Percentiles rank a stretch among this genome's conserved stretches.
phyloP scores from a whole-genome alignment of 805 yeast species.

The Clavispora fructus region DNA sequence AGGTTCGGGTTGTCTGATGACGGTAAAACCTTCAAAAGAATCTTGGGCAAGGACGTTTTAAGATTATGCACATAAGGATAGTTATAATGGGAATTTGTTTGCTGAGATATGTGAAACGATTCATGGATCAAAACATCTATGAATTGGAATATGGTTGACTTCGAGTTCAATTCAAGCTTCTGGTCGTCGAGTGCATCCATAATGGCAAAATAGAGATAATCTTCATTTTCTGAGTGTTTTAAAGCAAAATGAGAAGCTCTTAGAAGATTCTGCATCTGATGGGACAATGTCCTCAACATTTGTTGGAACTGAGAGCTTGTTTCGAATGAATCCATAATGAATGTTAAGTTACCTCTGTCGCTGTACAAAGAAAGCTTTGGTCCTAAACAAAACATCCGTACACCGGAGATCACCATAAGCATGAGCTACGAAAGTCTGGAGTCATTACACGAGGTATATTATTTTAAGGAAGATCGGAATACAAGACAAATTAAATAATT shows the following conservation, averaged over 20 bases:
- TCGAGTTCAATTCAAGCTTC: conserved; percentile 49
- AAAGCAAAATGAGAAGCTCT: conserved; percentile 54
- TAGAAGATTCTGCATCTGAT: conserved; percentile 49
- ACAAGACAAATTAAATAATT: no score
- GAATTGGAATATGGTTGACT: conserved; percentile 65
- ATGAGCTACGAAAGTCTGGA: no score
- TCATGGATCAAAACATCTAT: conserved; percentile 54
- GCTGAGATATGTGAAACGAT: conserved; percentile 29
- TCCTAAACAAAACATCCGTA: not conserved
- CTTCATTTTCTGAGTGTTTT: conserved; percentile 53
- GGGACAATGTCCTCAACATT: conserved; percentile 58
- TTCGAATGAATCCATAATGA: conserved; percentile 82
- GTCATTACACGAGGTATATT: no score
- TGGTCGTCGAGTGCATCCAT: conserved; percentile 50
- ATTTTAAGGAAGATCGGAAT: no score
- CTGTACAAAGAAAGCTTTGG: not conserved
- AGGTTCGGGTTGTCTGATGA: conserved; percentile 31
- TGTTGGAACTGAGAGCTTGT: conserved; percentile 72
- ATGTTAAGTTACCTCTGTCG: no score
- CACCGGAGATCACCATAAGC: not conserved
- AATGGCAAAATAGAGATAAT: conserved; percentile 64
- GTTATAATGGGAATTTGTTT: conserved; percentile 28
- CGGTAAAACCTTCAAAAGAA: conserved; percentile 32
- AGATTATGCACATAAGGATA: conserved; percentile 35
- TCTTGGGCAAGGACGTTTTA: conserved; percentile 29